Conservation (phyloP, 2,329 filamentous ascomycete species). For the Endoconidiophora polonica region DNA sequence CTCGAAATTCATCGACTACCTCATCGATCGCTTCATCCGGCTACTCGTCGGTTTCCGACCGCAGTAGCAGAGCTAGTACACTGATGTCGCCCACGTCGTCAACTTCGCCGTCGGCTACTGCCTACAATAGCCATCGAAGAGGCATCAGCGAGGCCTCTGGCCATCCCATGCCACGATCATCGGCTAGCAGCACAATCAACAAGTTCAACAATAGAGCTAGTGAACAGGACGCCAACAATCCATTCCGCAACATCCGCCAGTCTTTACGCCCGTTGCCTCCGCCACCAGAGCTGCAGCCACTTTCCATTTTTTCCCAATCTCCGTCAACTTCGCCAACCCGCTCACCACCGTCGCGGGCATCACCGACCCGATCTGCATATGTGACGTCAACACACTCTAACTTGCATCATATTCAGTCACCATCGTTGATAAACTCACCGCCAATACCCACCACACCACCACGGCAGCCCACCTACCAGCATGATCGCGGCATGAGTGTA, state of each 20-base stretch:
- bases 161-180: conserved; percentile 25
- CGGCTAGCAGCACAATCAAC: conserved; percentile 7
- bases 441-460: conserved; percentile 9
- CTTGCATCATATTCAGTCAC: not conserved
- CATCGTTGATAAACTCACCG: conserved; percentile 4
- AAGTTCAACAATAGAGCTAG: conserved; percentile 15
- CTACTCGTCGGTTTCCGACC: conserved; percentile 43
- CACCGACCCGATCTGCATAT: conserved; percentile 7
- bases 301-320: not conserved
- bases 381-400: conserved; percentile 3
- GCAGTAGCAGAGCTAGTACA: conserved; percentile 42
- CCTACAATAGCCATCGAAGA: conserved; percentile 45
- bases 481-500: conserved; percentile 47
- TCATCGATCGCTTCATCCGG: conserved; percentile 56
- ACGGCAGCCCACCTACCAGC: conserved; percentile 17
- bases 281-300: conserved; percentile 29
- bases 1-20: conserved; percentile 50
- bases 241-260: conserved; percentile 57
- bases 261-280: conserved; percentile 62
- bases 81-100: conserved; percentile 39
- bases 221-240: conserved; percentile 37
- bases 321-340: conserved; percentile 9
- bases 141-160: conserved; percentile 56
- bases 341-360: conserved; percentile 9
- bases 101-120: conserved; percentile 29